Conservation (phyloP, 495 filamentous ascomycete species). For the Aeminium ludgeri region DNA sequence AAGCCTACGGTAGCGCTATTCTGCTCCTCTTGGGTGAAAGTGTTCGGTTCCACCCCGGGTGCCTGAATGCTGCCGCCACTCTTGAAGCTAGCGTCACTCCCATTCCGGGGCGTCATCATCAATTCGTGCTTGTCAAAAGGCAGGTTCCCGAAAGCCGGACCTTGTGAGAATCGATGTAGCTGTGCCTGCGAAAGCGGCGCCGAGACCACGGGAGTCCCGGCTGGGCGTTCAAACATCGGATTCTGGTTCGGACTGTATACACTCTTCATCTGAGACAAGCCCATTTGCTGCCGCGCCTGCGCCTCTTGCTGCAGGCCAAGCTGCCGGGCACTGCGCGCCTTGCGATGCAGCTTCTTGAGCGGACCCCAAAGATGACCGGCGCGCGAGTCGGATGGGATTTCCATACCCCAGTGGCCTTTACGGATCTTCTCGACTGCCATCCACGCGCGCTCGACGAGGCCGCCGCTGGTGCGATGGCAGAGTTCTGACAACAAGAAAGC, state of each 20-base stretch:
- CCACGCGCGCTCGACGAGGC: conserved; percentile 70
- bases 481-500: conserved; percentile 64
- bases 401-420: conserved; percentile 23
- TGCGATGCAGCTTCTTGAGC: conserved; percentile 51
- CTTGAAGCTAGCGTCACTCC: no score
- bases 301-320: conserved; percentile 24
- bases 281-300: conserved; percentile 1
- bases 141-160: conserved; percentile 9
- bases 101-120: conserved; percentile 4
- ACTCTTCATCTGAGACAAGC: background rate
- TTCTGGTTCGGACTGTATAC: conserved; percentile 14
- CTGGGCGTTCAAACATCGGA: conserved; percentile 14
- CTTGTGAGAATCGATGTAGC: conserved; percentile 4
- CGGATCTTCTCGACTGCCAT: conserved; percentile 42
- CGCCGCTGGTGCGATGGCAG: conserved; percentile 49
- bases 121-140: conserved; percentile 14
- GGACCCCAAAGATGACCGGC: conserved; percentile 58
- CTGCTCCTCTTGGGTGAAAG: background rate
- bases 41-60: background rate
- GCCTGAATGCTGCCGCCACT: no score
- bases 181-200: conserved; percentile 15
- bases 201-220: conserved; percentile 2
- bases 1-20: no score
- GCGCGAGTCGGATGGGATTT: conserved; percentile 33
- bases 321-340: conserved; percentile 39